phyloP scores from a whole-genome alignment of 371 early-diverging fungal genomes.

The Mucor indicus region DNA sequence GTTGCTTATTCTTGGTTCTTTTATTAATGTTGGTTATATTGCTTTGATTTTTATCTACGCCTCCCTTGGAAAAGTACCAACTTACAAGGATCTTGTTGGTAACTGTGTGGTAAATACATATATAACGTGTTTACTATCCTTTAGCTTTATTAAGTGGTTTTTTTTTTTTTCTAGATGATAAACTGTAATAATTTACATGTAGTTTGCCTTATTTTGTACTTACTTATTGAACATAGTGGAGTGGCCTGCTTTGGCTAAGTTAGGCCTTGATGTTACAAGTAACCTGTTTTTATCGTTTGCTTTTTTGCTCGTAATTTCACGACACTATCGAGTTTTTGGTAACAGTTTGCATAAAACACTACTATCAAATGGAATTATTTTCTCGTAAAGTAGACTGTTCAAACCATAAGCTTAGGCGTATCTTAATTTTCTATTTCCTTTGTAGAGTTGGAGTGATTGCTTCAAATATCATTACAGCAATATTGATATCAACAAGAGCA shows the following conservation, averaged over 20 bases:
- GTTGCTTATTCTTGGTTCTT: conserved; percentile 33
- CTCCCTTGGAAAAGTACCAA: conserved; percentile 27
- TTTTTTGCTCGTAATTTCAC: conserved; percentile 35
- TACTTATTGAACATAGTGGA: conserved; percentile 22
- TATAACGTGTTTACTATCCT: neutral
- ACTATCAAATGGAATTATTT: conserved; percentile 34
- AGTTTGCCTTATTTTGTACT: neutral
- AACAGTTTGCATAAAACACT: conserved; percentile 35
- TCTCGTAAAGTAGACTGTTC: conserved; percentile 29
- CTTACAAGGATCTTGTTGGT: conserved; percentile 31
- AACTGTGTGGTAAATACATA: conserved; percentile 31
- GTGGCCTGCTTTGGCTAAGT: conserved; percentile 49
- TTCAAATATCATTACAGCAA: conserved; percentile 34
- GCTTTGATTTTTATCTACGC: conserved; percentile 36
- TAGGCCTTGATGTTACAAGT: conserved; percentile 37
- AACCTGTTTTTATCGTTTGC: conserved; percentile 40
- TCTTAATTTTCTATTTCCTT: neutral
- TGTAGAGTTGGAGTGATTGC: conserved; percentile 40
- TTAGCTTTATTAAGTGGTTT: neutral
- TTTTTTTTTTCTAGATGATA: conserved; percentile 17
- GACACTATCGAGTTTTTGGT: conserved; percentile 35
- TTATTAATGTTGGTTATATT: conserved; percentile 38
- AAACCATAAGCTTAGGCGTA: neutral
- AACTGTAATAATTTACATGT: conserved; percentile 19
- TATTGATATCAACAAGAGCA: conserved; percentile 32